These are phyloP conservation scores for Euphorbia tirucalli DNA, from an alignment of 345 rosid species.

Conservation along the genomic window DNA sequence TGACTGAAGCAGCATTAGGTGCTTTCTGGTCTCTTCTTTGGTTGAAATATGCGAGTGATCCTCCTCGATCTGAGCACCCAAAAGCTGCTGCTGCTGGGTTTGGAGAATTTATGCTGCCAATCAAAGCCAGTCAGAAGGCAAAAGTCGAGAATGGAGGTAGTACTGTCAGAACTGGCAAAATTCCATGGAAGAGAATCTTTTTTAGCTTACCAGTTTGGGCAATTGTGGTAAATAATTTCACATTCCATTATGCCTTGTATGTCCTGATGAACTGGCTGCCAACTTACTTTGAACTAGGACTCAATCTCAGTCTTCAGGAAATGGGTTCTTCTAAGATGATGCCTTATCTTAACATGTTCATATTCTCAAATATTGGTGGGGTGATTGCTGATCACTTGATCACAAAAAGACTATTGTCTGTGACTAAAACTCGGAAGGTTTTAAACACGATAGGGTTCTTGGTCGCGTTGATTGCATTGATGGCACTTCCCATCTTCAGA, in stretches of 20 bases:
- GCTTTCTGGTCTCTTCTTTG: slow-evolving; percentile 84
- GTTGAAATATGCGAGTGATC: slow-evolving; percentile 77
- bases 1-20: slow-evolving; percentile 86
- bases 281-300: slow-evolving; percentile 84
- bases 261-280: slow-evolving; percentile 99
- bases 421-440: slow-evolving; percentile 74
- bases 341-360: slow-evolving; percentile 96
- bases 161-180: slow-evolving; percentile 41
- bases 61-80: slow-evolving; percentile 84
- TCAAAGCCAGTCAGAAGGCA: slow-evolving; percentile 55
- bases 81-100: slow-evolving; percentile 90
- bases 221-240: slow-evolving; percentile 86
- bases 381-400: slow-evolving; percentile 86
- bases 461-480: slow-evolving; percentile 76
- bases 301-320: slow-evolving; percentile 84
- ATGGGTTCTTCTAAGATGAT: slow-evolving; percentile 98
- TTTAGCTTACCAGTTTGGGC: slow-evolving; percentile 85
- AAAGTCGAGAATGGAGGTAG: slow-evolving; percentile 57
- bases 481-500: slow-evolving; percentile 77
- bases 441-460: slow-evolving; percentile 80
- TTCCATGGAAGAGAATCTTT: slow-evolving; percentile 86
- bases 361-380: slow-evolving; percentile 93
- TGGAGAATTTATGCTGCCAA: slow-evolving; percentile 70
- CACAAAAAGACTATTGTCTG: slow-evolving; percentile 67
- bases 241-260: slow-evolving; percentile 92